These are phyloP conservation scores for Cordyceps tenuipes DNA, from an alignment of 2,329 filamentous ascomycete genomes.

Conservation along the genomic window DNA sequence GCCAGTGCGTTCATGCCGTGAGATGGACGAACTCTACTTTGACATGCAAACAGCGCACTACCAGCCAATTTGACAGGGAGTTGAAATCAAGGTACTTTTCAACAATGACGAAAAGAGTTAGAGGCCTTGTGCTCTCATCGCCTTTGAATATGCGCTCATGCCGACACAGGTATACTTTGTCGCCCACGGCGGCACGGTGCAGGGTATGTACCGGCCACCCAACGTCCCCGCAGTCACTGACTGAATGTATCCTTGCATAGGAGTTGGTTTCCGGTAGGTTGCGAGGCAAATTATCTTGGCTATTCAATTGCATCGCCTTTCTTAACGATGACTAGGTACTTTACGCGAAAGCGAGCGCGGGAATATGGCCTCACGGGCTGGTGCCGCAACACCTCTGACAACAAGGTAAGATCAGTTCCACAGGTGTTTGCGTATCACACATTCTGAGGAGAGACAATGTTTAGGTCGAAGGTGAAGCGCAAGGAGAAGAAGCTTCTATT, in stretches of 20 bases:
- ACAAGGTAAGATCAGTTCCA: slow-evolving; percentile 35
- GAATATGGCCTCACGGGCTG: slow-evolving; percentile 49
- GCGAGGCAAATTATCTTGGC: too few species aligned
- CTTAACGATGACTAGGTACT: slow-evolving; percentile 33
- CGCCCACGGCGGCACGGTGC: slow-evolving; percentile 56
- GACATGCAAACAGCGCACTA: neutral
- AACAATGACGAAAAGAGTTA: slow-evolving; percentile 29
- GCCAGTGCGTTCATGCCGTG: neutral
- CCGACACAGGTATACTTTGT: slow-evolving; percentile 48
- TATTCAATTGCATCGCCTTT: neutral
- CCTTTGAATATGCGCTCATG: neutral
- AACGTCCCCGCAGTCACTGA: slow-evolving; percentile 22
- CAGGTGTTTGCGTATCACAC: neutral
- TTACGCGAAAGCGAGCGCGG: slow-evolving; percentile 43
- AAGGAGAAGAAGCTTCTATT: slow-evolving; percentile 60
- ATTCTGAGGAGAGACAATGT: neutral
- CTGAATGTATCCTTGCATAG: too few species aligned
- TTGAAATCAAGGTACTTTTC: neutral
- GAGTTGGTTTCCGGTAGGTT: slow-evolving; percentile 46
- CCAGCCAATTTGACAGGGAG: neutral
- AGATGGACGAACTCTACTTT: neutral
- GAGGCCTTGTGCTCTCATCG: neutral
- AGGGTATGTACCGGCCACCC: slow-evolving; percentile 42
- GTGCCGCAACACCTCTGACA: slow-evolving; percentile 50
- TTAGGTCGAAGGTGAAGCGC: slow-evolving; percentile 83